Evolutionary conservation across 805 yeast species (phyloP).

Genomic region (Yamadazyma laniorum): DNA sequence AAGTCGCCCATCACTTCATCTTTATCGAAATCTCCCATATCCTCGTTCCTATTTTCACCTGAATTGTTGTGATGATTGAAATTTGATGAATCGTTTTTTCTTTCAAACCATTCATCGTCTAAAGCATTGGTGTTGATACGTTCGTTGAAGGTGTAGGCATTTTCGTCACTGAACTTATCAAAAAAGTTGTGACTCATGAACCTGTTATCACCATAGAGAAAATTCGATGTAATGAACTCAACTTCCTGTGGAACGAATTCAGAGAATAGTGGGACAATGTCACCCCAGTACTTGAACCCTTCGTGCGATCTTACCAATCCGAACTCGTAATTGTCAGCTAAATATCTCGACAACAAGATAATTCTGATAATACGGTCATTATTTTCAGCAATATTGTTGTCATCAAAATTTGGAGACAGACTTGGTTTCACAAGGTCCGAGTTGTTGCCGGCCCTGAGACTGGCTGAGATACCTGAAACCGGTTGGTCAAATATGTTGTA

Average conservation of each 20-base stretch:
- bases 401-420: constrained; percentile 20
- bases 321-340: constrained; percentile 52
- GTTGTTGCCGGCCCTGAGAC: constrained; percentile 13
- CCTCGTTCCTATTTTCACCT: background rate
- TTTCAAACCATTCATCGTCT: constrained; percentile 27
- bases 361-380: constrained; percentile 53
- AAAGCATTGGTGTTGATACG: constrained; percentile 11
- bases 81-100: background rate
- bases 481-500: constrained; percentile 61
- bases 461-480: constrained; percentile 49
- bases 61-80: background rate
- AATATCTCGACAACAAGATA: constrained; percentile 46
- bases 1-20: constrained; percentile 13
- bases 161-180: constrained; percentile 32
- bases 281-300: constrained; percentile 43
- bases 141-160: constrained; percentile 5
- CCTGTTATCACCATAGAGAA: constrained; percentile 40
- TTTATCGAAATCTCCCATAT: constrained; percentile 1
- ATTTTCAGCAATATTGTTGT: constrained; percentile 31
- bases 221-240: constrained; percentile 20
- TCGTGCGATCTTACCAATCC: constrained; percentile 51
- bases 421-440: constrained; percentile 14
- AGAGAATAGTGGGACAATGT: constrained; percentile 24
- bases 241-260: constrained; percentile 12
- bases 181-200: constrained; percentile 41